Percentiles rank a stretch among this genome's conserved stretches.
These are phyloP conservation scores for Begonia peltatifolia DNA, from an alignment of 306 rosid genomes.

Conservation along the genomic window DNA sequence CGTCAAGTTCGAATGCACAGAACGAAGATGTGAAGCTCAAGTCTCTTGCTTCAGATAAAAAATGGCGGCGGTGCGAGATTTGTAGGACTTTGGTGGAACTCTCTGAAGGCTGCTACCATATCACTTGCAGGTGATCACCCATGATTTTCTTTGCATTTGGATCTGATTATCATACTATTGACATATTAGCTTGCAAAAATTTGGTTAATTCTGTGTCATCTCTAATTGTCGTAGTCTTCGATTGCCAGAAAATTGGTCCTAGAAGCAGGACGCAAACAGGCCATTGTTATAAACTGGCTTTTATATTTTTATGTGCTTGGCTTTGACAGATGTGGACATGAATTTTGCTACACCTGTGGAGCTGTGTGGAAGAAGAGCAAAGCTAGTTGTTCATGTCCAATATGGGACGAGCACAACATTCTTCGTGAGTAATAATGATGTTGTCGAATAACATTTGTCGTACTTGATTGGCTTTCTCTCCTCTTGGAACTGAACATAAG, in stretches of 20 bases:
- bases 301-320: neutral
- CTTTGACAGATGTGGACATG: slow-evolving; percentile 49
- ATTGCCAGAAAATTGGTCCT: no score
- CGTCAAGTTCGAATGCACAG: slow-evolving; percentile 21
- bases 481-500: no score
- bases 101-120: slow-evolving; percentile 79
- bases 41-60: slow-evolving; percentile 43
- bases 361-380: slow-evolving; percentile 59
- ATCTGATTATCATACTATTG: neutral
- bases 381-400: slow-evolving; percentile 54
- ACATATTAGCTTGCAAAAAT: no score
- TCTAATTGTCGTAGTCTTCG: no score
- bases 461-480: no score
- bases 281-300: no score
- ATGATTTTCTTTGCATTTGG: neutral
- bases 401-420: slow-evolving; percentile 56
- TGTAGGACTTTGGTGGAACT: slow-evolving; percentile 78
- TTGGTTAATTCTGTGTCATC: no score
- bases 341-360: slow-evolving; percentile 73
- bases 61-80: slow-evolving; percentile 58
- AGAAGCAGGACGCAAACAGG: no score
- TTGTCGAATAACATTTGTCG: no score
- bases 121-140: slow-evolving; percentile 62
- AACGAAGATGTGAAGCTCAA: slow-evolving; percentile 51
- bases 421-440: slow-evolving; percentile 16